Evolutionary conservation across 2,329 filamentous ascomycete species (phyloP).

Genomic region (Knufia petricola): DNA sequence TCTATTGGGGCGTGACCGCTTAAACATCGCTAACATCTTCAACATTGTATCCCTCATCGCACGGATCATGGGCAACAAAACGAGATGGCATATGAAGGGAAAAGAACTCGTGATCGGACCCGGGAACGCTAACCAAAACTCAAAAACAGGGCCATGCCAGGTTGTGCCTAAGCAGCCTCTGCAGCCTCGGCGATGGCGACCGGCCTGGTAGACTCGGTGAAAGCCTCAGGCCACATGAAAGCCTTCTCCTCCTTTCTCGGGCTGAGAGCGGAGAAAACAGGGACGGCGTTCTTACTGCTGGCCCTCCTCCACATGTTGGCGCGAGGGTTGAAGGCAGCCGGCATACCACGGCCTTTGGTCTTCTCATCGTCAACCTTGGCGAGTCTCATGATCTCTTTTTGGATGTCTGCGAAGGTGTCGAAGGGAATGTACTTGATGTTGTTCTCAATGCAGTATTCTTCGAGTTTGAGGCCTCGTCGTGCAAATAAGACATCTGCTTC

Average conservation of each 20-base stretch:
- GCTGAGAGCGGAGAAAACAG: slow-evolving; percentile 41
- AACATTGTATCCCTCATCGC: too few species aligned
- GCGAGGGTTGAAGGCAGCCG: slow-evolving; percentile 55
- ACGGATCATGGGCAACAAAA: too few species aligned
- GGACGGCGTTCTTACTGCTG: slow-evolving; percentile 47
- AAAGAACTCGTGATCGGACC: too few species aligned
- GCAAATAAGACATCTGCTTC: slow-evolving; percentile 61
- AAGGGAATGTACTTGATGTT: slow-evolving; percentile 52
- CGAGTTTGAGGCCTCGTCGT: slow-evolving; percentile 52
- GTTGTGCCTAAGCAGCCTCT: background rate
- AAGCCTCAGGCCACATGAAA: slow-evolving; percentile 53
- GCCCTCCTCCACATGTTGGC: slow-evolving; percentile 59
- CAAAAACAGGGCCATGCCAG: too few species aligned
- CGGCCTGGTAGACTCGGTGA: slow-evolving; percentile 37
- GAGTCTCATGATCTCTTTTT: slow-evolving; percentile 50
- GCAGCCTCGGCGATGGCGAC: slow-evolving; percentile 3
- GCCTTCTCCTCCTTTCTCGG: slow-evolving; percentile 51
- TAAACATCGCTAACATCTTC: too few species aligned
- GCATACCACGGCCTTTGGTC: slow-evolving; percentile 51
- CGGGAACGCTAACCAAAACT: too few species aligned
- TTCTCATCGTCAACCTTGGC: slow-evolving; percentile 50
- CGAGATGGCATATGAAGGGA: too few species aligned
- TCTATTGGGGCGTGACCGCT: too few species aligned
- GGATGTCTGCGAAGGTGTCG: slow-evolving; percentile 58
- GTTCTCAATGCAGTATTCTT: slow-evolving; percentile 57